Evolutionary conservation across 768 basidiomycete species (phyloP).

Genomic region (Lactifluus echinatus): DNA sequence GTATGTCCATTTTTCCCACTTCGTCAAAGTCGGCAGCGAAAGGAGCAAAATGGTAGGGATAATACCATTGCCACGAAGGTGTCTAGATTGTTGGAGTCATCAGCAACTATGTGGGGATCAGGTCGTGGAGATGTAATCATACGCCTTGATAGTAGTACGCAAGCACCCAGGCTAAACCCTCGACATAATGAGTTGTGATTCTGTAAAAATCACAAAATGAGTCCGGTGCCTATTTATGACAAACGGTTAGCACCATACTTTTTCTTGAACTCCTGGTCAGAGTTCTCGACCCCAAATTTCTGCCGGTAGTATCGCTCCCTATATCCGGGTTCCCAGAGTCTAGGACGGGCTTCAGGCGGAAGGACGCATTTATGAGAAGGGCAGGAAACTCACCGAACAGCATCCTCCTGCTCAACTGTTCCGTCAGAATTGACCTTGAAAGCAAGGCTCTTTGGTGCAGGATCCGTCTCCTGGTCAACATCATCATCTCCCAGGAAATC

Average conservation of each 20-base stretch:
- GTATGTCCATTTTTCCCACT: constrained; percentile 67
- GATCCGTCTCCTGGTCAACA: constrained; percentile 24
- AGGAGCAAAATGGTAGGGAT: constrained; percentile 96
- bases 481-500: constrained; percentile 26
- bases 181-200: constrained; percentile 75
- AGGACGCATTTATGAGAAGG: background rate
- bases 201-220: constrained; percentile 33
- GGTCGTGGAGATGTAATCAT: constrained; percentile 24
- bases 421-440: constrained; percentile 85
- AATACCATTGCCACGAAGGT: constrained; percentile 98
- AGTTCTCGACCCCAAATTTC: constrained; percentile 75
- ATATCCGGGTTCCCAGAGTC: constrained; percentile 95
- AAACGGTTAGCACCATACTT: constrained; percentile 37
- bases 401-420: constrained; percentile 89
- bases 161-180: constrained; percentile 93
- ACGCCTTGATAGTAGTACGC: constrained; percentile 99
- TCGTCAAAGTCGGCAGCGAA: constrained; percentile 92
- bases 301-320: constrained; percentile 89
- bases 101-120: background rate
- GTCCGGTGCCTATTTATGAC: constrained; percentile 4
- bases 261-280: constrained; percentile 65
- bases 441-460: constrained; percentile 40
- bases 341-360: constrained; percentile 28
- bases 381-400: constrained; percentile 62
- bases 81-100: constrained; percentile 36